Percentiles rank a stretch among this genome's conserved stretches.
These are phyloP conservation scores for Tanacetum coccineum DNA, from an alignment of 129 eudicot genomes.

Conservation along the genomic window DNA sequence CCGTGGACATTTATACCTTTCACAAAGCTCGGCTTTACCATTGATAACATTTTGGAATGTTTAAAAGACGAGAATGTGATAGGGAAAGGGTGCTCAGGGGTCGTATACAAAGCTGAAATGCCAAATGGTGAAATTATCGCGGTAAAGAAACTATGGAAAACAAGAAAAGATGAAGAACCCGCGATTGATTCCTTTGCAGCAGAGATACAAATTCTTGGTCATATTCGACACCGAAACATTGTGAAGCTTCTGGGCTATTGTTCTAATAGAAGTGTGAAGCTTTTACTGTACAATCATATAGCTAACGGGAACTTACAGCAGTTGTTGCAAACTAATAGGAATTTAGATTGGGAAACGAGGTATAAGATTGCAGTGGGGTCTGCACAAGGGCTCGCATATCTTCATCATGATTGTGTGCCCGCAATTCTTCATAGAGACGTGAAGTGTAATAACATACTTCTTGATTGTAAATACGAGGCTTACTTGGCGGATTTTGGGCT, in stretches of 20 bases:
- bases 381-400: background rate
- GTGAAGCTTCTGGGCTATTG: background rate
- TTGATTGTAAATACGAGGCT: background rate
- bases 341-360: background rate
- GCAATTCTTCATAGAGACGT: background rate
- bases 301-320: background rate
- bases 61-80: background rate
- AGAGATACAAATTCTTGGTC: background rate
- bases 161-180: no score
- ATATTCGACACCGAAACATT: background rate
- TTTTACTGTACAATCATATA: background rate
- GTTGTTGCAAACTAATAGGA: background rate
- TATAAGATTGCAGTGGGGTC: background rate
- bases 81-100: background rate
- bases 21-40: background rate
- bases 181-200: background rate
- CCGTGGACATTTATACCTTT: no score
- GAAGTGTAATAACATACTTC: background rate
- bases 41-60: background rate
- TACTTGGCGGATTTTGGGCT: background rate
- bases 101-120: background rate
- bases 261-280: background rate
- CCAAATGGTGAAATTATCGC: background rate
- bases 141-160: background rate
- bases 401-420: background rate